Evolutionary conservation across 2,329 filamentous ascomycete genomes (phyloP).

Genomic region (Fusarium tuaranense): DNA sequence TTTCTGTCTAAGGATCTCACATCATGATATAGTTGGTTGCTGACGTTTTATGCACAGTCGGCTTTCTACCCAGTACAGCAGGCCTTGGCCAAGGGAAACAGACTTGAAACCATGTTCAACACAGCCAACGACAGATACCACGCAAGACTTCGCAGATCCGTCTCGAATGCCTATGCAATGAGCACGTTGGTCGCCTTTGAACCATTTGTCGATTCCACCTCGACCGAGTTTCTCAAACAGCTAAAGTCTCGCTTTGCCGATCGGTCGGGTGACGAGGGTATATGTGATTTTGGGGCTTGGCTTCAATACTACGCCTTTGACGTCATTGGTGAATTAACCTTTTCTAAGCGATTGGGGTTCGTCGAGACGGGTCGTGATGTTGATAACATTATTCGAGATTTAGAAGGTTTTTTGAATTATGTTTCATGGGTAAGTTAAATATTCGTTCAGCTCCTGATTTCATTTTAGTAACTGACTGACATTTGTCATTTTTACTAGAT

Average conservation of each 20-base stretch:
- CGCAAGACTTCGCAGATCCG: constrained; percentile 52
- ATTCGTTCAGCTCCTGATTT: too few relatives aligned
- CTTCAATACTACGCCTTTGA: constrained; percentile 85
- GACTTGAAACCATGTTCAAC: constrained; percentile 50
- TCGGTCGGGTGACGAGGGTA: background rate
- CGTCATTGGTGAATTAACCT: constrained; percentile 81
- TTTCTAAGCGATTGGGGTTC: constrained; percentile 79
- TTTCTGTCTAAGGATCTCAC: background rate
- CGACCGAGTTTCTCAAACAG: constrained; percentile 24
- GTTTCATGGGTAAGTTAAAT: constrained; percentile 68
- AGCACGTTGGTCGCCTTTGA: constrained; percentile 54
- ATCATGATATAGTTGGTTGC: background rate
- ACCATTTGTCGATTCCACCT: constrained; percentile 50
- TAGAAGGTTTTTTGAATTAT: constrained; percentile 74
- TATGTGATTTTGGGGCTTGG: constrained; percentile 73
- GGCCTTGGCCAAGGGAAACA: constrained; percentile 43
- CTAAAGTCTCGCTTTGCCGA: constrained; percentile 17
- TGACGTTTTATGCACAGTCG: constrained; percentile 13
- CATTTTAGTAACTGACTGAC: background rate
- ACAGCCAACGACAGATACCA: constrained; percentile 55
- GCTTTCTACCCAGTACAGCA: constrained; percentile 47
- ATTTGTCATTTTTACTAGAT: constrained; percentile 56
- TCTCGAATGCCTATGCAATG: constrained; percentile 55
- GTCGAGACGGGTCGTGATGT: constrained; percentile 79
- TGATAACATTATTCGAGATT: constrained; percentile 75